Evolutionary conservation across 495 filamentous ascomycete genomes (phyloP).

Genomic region (Arthonia radiata): DNA sequence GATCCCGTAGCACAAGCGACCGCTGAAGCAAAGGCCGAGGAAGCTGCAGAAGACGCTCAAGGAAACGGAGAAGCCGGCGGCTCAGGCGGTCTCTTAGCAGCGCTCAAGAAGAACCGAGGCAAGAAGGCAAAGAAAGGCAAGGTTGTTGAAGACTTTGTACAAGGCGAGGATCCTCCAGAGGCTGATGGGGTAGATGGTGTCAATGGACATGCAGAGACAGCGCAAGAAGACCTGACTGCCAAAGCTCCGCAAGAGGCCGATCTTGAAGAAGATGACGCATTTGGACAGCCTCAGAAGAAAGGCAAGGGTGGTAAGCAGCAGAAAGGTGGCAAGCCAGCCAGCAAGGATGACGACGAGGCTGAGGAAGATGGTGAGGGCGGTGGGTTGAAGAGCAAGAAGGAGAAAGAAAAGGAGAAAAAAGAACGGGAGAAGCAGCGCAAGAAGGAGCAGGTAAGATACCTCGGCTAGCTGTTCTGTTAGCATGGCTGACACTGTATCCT

Average conservation of each 20-base stretch:
- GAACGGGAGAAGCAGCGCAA: conserved; percentile 84
- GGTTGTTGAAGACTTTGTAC: conserved; percentile 40
- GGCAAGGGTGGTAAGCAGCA: conserved; percentile 18
- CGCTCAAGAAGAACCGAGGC: conserved; percentile 66
- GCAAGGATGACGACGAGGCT: conserved; percentile 20
- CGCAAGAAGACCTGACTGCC: conserved; percentile 18
- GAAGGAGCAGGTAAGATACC: conserved; percentile 41
- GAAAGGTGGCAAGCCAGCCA: conserved; percentile 1
- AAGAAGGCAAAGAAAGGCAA: conserved; percentile 89
- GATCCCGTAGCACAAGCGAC: conserved; percentile 24
- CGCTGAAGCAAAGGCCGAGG: conserved; percentile 13
- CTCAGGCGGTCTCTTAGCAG: conserved; percentile 54
- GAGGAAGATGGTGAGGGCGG: conserved; percentile 36
- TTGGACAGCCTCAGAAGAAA: conserved; percentile 43
- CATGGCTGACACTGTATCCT: conserved; percentile 1
- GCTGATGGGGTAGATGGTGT: conserved; percentile 15
- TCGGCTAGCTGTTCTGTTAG: conserved; percentile 16
- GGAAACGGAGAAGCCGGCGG: conserved; percentile 25
- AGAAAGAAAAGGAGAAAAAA: conserved; percentile 87
- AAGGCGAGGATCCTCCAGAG: conserved; percentile 36
- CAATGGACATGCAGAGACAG: conserved; percentile 13
- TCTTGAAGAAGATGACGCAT: conserved; percentile 60
- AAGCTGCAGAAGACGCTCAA: conserved; percentile 20
- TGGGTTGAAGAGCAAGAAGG: conserved; percentile 73
- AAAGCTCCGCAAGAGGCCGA: conserved; percentile 69